Conservation (phyloP, 306 rosid genomes). For the Quercus variabilis region DNA sequence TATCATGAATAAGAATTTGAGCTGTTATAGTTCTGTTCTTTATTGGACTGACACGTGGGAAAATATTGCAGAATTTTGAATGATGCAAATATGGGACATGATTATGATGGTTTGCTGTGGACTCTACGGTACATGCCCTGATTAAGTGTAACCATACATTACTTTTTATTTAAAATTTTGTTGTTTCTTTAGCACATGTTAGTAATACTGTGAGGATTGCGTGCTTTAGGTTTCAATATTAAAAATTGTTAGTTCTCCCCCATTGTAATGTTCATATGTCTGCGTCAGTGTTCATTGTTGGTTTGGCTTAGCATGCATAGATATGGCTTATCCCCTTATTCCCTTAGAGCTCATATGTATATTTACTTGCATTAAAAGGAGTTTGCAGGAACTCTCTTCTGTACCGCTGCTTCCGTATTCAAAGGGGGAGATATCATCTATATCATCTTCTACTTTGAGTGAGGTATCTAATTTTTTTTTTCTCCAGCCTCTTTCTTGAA, state of each 20-base stretch:
- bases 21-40: slow-evolving; percentile 9
- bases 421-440: slow-evolving; percentile 33
- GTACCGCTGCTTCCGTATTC: slow-evolving; percentile 53
- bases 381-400: slow-evolving; percentile 84
- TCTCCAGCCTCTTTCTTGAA: neutral
- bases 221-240: slow-evolving; percentile 13
- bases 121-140: slow-evolving; percentile 66
- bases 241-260: neutral
- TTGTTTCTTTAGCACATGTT: slow-evolving; percentile 14
- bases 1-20: neutral
- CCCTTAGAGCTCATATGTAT: slow-evolving; percentile 28
- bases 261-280: neutral
- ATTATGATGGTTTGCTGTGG: slow-evolving; percentile 89
- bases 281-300: neutral
- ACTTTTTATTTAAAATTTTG: slow-evolving; percentile 15
- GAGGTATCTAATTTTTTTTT: slow-evolving; percentile 42
- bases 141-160: slow-evolving; percentile 10
- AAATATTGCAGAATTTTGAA: slow-evolving; percentile 73
- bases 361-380: slow-evolving; percentile 52
- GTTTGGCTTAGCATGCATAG: slow-evolving; percentile 6
- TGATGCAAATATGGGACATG: slow-evolving; percentile 71
- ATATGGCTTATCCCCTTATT: slow-evolving; percentile 13
- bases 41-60: slow-evolving; percentile 20
- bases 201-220: neutral
- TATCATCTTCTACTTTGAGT: slow-evolving; percentile 36